Evolutionary conservation across 805 yeast genomes (phyloP), one percentile per base, ranked within the genome.

Genomic region (Starmerella stigmatis): DNA sequence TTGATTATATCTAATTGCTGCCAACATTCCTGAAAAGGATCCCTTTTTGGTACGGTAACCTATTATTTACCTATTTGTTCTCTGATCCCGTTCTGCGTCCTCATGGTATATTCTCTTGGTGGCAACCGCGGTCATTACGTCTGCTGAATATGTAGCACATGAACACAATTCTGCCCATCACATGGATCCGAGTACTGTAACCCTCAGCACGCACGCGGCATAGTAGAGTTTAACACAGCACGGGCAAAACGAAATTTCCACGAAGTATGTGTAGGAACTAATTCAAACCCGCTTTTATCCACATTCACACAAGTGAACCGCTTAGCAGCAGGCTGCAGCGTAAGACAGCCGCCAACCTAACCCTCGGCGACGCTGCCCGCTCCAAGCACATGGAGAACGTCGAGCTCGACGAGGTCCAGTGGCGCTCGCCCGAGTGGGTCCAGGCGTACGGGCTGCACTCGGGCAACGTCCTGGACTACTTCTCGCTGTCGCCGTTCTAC

Each of bases 341-440:
- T n/a, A 9, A 23, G 10, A 23, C 26, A 23, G 26, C 10, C 10
- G 8, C 26, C 26, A 21, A 32, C 35, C 35, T 32, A 32, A 32
- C 35, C 35, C 35, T 32, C 19, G 6, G 17, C 25, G 17, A 7
- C 27, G 9, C n/a, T 21, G 26, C 37, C 9, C 26, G 27, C 27
- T n/a, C 19, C 19, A 17, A 11, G 37, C 7, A 6, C 15, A 52
- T 52, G 56, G 51, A 50, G 21, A 44, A 46, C 21, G 54, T 56
- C 23, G 56, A 53, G 25, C 68, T 88, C 22, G 96, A 88, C 59
- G 96, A 89, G 57, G 72, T 92, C 33, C 97, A 88, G 62, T 92
- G 98, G 98, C 76, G 88, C 53, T 81, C 92, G 3, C 97, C 98
- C 1, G 98, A 92, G 63, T 92, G 96, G 94, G 86, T 92, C 52